Percentiles rank a stretch among this genome's conserved stretches.
These are phyloP conservation scores for Colletotrichum euphorbiae DNA, from an alignment of 2,329 filamentous ascomycete genomes.

Conservation along the genomic window DNA sequence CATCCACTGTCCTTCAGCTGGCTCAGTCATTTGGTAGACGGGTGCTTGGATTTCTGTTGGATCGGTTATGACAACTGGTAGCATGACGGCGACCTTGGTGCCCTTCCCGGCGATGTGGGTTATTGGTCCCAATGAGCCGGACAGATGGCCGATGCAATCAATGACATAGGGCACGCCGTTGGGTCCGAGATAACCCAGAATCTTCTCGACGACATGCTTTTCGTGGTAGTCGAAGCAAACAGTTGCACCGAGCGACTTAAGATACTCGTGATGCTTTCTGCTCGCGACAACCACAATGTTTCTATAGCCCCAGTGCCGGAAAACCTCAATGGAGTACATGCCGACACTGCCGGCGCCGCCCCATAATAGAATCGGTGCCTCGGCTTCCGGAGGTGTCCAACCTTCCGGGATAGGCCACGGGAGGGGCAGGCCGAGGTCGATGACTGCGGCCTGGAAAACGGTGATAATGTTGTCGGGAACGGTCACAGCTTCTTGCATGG, in stretches of 20 bases:
- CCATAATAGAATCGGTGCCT: constrained; percentile 61
- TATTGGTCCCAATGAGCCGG: constrained; percentile 60
- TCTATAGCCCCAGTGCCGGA: constrained; percentile 63
- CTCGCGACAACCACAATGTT: constrained; percentile 63
- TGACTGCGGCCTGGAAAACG: constrained; percentile 64
- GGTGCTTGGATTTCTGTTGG: constrained; percentile 60
- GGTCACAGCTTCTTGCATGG: constrained; percentile 61
- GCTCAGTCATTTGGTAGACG: constrained; percentile 65
- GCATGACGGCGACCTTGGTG: constrained; percentile 66
- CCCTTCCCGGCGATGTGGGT: constrained; percentile 61
- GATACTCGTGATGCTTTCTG: constrained; percentile 55
- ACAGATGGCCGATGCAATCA: constrained; percentile 66
- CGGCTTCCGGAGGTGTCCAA: constrained; percentile 51
- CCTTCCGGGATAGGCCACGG: constrained; percentile 66
- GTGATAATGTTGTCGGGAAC: constrained; percentile 70
- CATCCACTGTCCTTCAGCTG: constrained; percentile 57
- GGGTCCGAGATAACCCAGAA: constrained; percentile 45
- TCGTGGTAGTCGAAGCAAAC: constrained; percentile 61
- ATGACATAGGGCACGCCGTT: constrained; percentile 57
- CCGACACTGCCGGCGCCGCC: constrained; percentile 65
- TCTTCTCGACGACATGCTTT: constrained; percentile 49
- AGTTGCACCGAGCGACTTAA: constrained; percentile 58
- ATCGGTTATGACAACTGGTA: constrained; percentile 69
- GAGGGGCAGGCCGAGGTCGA: constrained; percentile 63
- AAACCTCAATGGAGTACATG: constrained; percentile 61